A percentile compares a stretch with the other conserved stretches of the same genome.
Conservation (phyloP, 352 stramenopile genomes). For the Phytophthora europaea region DNA sequence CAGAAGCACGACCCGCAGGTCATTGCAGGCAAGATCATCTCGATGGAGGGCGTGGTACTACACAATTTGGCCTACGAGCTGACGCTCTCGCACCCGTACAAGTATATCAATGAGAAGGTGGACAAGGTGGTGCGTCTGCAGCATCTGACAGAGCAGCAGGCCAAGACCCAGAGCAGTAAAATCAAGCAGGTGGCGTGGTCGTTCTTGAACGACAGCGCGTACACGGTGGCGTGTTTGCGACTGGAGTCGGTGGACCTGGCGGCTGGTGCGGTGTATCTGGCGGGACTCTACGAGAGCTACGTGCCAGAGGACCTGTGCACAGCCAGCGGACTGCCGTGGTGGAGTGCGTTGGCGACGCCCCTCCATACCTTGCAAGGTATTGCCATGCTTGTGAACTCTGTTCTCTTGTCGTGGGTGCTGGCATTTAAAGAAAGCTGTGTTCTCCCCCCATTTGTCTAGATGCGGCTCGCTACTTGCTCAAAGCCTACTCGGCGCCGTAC, state of each 20-base stretch:
- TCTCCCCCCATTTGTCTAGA: conserved; percentile 70
- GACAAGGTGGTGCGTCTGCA: conserved; percentile 81
- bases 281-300: conserved; percentile 86
- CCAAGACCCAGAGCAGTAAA: conserved; percentile 75
- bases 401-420: conserved; percentile 50
- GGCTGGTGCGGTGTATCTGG: conserved; percentile 85
- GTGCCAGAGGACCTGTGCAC: conserved; percentile 73
- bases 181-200: conserved; percentile 91
- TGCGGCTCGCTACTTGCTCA: conserved; percentile 80
- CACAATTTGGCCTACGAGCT: conserved; percentile 88
- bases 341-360: conserved; percentile 70
- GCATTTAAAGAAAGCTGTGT: conserved; percentile 78
- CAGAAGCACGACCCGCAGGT: conserved; percentile 81
- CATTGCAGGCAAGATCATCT: conserved; percentile 81
- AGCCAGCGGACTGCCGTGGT: conserved; percentile 70
- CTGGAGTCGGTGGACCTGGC: conserved; percentile 76
- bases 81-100: conserved; percentile 87
- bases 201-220: conserved; percentile 91
- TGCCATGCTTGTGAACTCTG: conserved; percentile 50
- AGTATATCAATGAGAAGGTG: conserved; percentile 91
- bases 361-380: conserved; percentile 88
- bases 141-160: conserved; percentile 57
- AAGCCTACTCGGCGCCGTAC: conserved; percentile 83
- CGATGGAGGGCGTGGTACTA: conserved; percentile 86
- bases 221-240: conserved; percentile 86